A percentile compares a stretch with the other conserved stretches of the same genome.
Evolutionary conservation across 2,329 filamentous ascomycete species (phyloP).

Genomic region (Penicillium sp.): DNA sequence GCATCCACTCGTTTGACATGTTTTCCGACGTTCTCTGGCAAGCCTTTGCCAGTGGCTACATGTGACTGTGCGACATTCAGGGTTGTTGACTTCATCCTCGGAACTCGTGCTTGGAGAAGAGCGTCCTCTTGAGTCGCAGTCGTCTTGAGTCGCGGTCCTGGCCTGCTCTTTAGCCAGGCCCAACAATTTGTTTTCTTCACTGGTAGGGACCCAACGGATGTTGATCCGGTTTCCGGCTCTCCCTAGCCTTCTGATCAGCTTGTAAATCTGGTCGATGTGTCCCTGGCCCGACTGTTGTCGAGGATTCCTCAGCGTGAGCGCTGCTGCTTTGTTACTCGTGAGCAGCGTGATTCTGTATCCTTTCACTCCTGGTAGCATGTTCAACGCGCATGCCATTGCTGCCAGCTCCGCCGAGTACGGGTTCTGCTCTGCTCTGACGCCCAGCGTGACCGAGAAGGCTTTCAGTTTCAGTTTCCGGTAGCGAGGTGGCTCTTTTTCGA

Average conservation of each 20-base stretch:
- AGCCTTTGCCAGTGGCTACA: too few species aligned
- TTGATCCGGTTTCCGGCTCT: constrained; percentile 20
- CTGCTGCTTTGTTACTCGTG: constrained; percentile 25
- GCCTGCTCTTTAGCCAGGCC: constrained; percentile 24
- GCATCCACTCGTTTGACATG: too few species aligned
- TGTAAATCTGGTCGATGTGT: constrained; percentile 21
- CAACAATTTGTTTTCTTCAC: constrained; percentile 14
- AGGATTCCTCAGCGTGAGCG: constrained; percentile 19
- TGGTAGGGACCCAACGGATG: constrained; percentile 18
- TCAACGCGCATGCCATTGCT: constrained; percentile 22
- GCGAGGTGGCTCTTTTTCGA: constrained; percentile 30
- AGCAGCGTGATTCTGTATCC: constrained; percentile 20
- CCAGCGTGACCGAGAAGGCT: constrained; percentile 18
- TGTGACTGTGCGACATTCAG: too few species aligned
- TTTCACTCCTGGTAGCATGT: constrained; percentile 18
- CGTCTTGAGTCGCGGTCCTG: constrained; percentile 19
- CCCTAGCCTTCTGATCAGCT: constrained; percentile 20
- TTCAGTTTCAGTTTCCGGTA: constrained; percentile 22
- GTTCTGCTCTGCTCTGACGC: constrained; percentile 23
- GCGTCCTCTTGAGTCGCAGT: constrained; percentile 21
- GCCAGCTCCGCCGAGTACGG: constrained; percentile 24
- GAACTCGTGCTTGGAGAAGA: constrained; percentile 8
- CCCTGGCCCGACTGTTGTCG: constrained; percentile 9
- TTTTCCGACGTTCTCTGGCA: too few species aligned
- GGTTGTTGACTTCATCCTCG: constrained; percentile 4